Evolutionary conservation across 495 filamentous ascomycete species (phyloP).

Genomic region (Gamarada debralockiae): DNA sequence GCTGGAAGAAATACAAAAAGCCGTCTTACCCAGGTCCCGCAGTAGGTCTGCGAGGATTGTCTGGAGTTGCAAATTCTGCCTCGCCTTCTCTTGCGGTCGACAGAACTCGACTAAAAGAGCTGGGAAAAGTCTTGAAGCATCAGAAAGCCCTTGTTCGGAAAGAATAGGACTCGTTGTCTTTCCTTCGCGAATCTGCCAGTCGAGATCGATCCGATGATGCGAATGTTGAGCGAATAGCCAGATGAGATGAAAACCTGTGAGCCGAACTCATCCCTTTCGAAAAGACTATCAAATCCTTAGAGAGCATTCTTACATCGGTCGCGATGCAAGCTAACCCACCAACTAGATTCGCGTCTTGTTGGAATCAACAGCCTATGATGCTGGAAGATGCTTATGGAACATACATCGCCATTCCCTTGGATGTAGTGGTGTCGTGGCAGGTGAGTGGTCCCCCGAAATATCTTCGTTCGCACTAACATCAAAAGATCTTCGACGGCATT

Average conservation of each 20-base stretch:
- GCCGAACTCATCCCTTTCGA: not conserved
- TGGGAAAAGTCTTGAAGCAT: too few species aligned
- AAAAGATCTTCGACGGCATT: conserved; percentile 2
- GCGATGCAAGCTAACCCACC: not conserved
- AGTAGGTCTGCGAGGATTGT: not conserved
- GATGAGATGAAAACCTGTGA: not conserved
- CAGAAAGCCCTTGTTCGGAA: too few species aligned
- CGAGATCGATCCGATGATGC: too few species aligned
- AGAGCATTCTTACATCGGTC: not conserved
- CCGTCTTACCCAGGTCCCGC: not conserved
- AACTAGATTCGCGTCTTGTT: conserved; percentile 3
- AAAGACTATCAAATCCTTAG: not conserved
- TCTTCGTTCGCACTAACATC: too few species aligned
- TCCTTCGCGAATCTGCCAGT: too few species aligned
- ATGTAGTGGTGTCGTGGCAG: conserved; percentile 9
- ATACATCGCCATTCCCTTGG: conserved; percentile 1
- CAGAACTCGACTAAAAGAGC: not conserved
- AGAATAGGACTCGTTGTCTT: too few species aligned
- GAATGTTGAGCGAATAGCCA: not conserved
- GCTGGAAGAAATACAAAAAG: conserved; percentile 6
- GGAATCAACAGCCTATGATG: conserved; percentile 8
- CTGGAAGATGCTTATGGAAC: conserved; percentile 7
- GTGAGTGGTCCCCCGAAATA: not conserved
- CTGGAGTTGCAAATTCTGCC: not conserved
- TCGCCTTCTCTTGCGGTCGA: not conserved